Percentiles rank a stretch among this genome's conserved stretches.
These are phyloP conservation scores for Microsporum ferrugineum DNA, from an alignment of 2,329 filamentous ascomycete species.

Conservation along the genomic window DNA sequence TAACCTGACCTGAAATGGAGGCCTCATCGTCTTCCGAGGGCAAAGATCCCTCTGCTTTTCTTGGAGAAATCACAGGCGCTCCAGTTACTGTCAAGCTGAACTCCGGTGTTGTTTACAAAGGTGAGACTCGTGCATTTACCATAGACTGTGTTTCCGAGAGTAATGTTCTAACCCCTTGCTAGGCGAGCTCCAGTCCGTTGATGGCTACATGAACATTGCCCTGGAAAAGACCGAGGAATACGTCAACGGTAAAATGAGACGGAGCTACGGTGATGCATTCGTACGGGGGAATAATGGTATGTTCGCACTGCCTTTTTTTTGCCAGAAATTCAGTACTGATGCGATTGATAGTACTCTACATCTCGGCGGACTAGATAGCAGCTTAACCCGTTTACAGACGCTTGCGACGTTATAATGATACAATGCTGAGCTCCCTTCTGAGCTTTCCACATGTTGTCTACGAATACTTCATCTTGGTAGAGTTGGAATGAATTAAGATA, in stretches of 20 bases:
- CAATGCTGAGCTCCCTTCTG: no score
- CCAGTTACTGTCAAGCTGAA: slow-evolving; percentile 95
- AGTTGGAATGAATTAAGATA: background rate
- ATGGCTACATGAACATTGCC: slow-evolving; percentile 99
- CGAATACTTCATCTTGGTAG: background rate
- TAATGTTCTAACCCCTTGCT: background rate
- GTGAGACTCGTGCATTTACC: slow-evolving; percentile 34
- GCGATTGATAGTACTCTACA: slow-evolving; percentile 11
- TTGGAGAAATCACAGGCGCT: slow-evolving; percentile 87
- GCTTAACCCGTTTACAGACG: background rate
- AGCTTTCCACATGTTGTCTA: background rate
- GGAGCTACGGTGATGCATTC: slow-evolving; percentile 87
- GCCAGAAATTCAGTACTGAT: background rate
- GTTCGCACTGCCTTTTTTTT: slow-evolving; percentile 8
- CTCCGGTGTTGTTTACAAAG: slow-evolving; percentile 97
- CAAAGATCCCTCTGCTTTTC: slow-evolving; percentile 85
- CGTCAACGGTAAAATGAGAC: slow-evolving; percentile 69
- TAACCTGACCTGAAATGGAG: slow-evolving; percentile 50
- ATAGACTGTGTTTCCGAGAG: background rate
- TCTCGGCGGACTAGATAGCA: slow-evolving; percentile 9
- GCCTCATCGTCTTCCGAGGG: slow-evolving; percentile 60
- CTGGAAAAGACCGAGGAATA: slow-evolving; percentile 91
- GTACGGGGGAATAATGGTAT: slow-evolving; percentile 90
- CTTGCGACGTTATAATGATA: background rate
- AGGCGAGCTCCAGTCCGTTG: slow-evolving; percentile 94